Evolutionary conservation across 768 basidiomycete genomes (phyloP).

Genomic region (Kwoniella sp.): DNA sequence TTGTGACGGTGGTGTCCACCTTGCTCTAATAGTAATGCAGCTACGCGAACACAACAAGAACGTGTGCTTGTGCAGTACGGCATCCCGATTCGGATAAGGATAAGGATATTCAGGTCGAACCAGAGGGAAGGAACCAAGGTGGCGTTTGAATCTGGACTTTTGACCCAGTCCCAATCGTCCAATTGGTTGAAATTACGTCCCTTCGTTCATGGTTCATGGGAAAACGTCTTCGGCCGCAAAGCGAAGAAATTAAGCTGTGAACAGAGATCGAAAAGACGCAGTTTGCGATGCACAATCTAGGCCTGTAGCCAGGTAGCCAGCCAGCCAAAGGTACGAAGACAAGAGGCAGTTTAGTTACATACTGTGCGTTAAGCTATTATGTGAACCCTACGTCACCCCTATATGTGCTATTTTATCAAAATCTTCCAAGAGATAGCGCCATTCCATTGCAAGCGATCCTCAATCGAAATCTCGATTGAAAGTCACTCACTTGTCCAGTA

Average conservation of each 20-base stretch:
- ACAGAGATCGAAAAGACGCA: not conserved
- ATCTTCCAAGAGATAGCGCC: slow-evolving; percentile 1
- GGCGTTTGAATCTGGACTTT: too few species aligned
- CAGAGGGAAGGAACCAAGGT: too few species aligned
- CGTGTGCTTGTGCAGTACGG: too few species aligned
- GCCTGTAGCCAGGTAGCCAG: too few species aligned
- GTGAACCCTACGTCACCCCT: slow-evolving; percentile 1
- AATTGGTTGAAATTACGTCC: too few species aligned
- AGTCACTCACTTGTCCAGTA: not conserved
- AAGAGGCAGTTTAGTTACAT: not conserved
- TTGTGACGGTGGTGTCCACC: too few species aligned
- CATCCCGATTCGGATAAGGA: too few species aligned
- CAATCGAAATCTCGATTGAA: not conserved
- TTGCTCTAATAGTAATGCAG: too few species aligned
- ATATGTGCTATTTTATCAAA: not conserved
- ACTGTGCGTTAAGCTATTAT: not conserved
- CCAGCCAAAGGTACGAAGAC: too few species aligned
- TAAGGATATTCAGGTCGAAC: too few species aligned
- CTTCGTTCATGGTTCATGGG: not conserved
- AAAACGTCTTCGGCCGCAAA: not conserved
- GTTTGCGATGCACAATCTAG: not conserved
- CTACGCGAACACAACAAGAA: too few species aligned
- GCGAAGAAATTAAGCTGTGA: not conserved
- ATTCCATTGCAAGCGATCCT: slow-evolving; percentile 2
- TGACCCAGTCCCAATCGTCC: too few species aligned